phyloP scores from a whole-genome alignment of 768 basidiomycete genomes.

The Russula ochroleuca region DNA sequence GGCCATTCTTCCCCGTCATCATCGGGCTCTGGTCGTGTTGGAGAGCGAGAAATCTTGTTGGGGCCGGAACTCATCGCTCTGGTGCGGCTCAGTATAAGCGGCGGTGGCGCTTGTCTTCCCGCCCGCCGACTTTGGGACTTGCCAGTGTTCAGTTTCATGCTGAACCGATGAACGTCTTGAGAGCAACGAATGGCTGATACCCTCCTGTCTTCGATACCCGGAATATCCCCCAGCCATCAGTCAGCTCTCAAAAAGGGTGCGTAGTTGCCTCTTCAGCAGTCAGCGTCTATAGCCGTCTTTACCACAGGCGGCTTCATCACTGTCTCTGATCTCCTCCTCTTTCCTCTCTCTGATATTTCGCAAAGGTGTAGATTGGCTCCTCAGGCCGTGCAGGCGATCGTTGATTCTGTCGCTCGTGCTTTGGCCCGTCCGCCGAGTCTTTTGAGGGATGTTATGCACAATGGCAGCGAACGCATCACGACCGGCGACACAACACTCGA shows the following conservation, averaged over 20 bases:
- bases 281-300: background rate
- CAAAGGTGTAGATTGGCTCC: conserved; percentile 51
- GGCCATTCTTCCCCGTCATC: conserved; percentile 26
- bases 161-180: background rate
- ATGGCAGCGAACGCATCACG: conserved; percentile 51
- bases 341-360: conserved; percentile 48
- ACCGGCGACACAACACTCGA: conserved; percentile 76
- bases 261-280: background rate
- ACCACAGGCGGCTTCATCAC: conserved; percentile 47
- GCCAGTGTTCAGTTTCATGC: no score
- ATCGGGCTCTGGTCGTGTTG: conserved; percentile 17
- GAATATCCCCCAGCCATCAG: conserved; percentile 10
- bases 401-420: conserved; percentile 47
- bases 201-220: conserved; percentile 20
- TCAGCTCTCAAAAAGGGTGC: conserved; percentile 18
- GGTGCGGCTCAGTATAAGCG: background rate
- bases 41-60: conserved; percentile 17
- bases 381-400: conserved; percentile 46
- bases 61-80: background rate
- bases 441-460: conserved; percentile 40
- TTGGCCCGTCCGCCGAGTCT: conserved; percentile 38
- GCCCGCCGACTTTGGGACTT: no score
- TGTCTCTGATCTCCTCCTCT: conserved; percentile 48
- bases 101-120: background rate
- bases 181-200: conserved; percentile 14